Percentiles rank a stretch among this genome's conserved stretches.
These are phyloP conservation scores for Chamaenerion angustifolium DNA, from an alignment of 345 rosid species.

Conservation along the genomic window DNA sequence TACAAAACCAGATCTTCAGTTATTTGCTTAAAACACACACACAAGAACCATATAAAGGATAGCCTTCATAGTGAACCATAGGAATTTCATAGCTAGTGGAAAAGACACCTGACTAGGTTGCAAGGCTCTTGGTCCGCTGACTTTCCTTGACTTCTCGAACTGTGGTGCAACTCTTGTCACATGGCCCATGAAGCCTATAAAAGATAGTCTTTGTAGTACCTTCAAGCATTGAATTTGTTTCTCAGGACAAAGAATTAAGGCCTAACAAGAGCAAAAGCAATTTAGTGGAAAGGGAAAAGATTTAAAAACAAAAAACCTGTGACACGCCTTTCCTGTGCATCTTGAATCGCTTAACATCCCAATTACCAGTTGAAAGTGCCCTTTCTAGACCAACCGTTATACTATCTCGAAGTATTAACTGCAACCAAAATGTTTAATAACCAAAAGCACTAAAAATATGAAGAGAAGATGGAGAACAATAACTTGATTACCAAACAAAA, in stretches of 20 bases:
- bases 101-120: slow-evolving; percentile 86
- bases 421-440: slow-evolving; percentile 4
- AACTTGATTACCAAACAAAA: not conserved
- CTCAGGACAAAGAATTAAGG: slow-evolving; percentile 9
- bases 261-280: slow-evolving; percentile 4
- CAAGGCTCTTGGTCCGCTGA: slow-evolving; percentile 96
- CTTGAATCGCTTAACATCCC: slow-evolving; percentile 76
- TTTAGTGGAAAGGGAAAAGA: slow-evolving; percentile 3
- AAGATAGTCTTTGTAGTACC: slow-evolving; percentile 79
- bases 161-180: slow-evolving; percentile 75
- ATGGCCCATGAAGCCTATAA: slow-evolving; percentile 63
- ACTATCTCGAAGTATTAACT: slow-evolving; percentile 30
- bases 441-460: too few relatives aligned
- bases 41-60: not conserved
- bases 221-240: slow-evolving; percentile 15
- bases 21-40: not conserved
- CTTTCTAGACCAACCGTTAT: slow-evolving; percentile 63
- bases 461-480: not conserved
- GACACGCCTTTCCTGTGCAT: slow-evolving; percentile 98
- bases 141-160: slow-evolving; percentile 96
- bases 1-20: slow-evolving; percentile 10
- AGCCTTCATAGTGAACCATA: too few relatives aligned
- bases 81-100: not conserved
- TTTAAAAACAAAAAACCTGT: slow-evolving; percentile 74
- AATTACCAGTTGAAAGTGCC: slow-evolving; percentile 89